Evolutionary conservation across 768 basidiomycete genomes (phyloP).

Genomic region (Cystofilobasidium ferigula): DNA sequence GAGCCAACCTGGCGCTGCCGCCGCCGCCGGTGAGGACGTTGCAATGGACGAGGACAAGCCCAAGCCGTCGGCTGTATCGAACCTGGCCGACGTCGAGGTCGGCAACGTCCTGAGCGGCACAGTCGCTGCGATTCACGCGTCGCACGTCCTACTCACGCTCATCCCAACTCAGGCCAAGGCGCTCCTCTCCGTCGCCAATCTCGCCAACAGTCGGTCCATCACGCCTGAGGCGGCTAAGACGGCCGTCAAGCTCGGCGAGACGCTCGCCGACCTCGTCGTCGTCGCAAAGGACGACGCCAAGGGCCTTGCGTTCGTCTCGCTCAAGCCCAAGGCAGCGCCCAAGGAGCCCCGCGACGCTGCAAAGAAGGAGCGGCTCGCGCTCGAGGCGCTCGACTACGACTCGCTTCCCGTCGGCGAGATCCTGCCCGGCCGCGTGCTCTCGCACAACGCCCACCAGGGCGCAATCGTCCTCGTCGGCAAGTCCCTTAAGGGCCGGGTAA

Average conservation of each 20-base stretch:
- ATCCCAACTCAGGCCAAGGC: slow-evolving; percentile 56
- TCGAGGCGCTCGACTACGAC: slow-evolving; percentile 49
- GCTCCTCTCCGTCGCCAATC: slow-evolving; percentile 71
- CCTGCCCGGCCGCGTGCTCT: slow-evolving; percentile 67
- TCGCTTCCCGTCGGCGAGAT: slow-evolving; percentile 59
- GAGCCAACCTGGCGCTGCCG: slow-evolving; percentile 40
- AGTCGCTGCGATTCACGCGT: slow-evolving; percentile 70
- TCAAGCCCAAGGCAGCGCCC: slow-evolving; percentile 33
- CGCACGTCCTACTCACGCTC: slow-evolving; percentile 66
- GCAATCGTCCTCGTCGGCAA: slow-evolving; percentile 64
- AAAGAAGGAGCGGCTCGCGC: slow-evolving; percentile 27
- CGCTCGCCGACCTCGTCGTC: slow-evolving; percentile 67
- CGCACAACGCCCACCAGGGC: slow-evolving; percentile 54
- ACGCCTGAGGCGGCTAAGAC: slow-evolving; percentile 55
- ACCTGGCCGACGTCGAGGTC: slow-evolving; percentile 31
- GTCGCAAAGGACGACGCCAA: slow-evolving; percentile 78
- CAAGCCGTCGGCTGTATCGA: not conserved
- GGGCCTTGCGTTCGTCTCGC: slow-evolving; percentile 72
- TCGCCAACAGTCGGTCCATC: slow-evolving; percentile 64
- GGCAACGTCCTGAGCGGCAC: slow-evolving; percentile 34
- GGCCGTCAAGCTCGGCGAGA: slow-evolving; percentile 56
- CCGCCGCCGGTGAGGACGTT: slow-evolving; percentile 30
- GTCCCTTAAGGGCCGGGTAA: slow-evolving; percentile 61
- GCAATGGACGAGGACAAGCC: not conserved
- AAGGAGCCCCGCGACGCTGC: slow-evolving; percentile 19